These are phyloP conservation scores for Papiliotrema fonsecae DNA, from an alignment of 1,284 basidiomycete species.

Conservation along the genomic window DNA sequence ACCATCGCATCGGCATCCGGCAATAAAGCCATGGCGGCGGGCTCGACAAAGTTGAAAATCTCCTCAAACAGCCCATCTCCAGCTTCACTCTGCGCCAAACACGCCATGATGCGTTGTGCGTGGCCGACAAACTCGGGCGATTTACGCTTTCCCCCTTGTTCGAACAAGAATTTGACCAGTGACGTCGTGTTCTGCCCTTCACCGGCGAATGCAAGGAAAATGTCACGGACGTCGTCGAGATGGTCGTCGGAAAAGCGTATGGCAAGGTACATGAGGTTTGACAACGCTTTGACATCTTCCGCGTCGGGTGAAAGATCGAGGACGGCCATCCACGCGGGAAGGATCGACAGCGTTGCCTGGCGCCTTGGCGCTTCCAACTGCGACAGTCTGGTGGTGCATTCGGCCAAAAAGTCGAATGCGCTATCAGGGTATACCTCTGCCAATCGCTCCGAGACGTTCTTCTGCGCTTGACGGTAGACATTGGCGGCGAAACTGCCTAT, in stretches of 20 bases:
- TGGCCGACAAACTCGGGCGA: slow-evolving; percentile 72
- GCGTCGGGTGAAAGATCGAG: slow-evolving; percentile 57
- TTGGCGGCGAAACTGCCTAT: slow-evolving; percentile 68
- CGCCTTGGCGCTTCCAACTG: slow-evolving; percentile 57
- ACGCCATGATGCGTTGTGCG: slow-evolving; percentile 77
- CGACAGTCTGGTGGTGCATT: slow-evolving; percentile 69
- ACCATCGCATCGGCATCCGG: slow-evolving; percentile 67
- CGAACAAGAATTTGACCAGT: slow-evolving; percentile 75
- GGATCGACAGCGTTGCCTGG: slow-evolving; percentile 59
- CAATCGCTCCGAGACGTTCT: slow-evolving; percentile 68
- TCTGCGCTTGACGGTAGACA: slow-evolving; percentile 76
- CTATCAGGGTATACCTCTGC: slow-evolving; percentile 74
- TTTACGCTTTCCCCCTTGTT: slow-evolving; percentile 79
- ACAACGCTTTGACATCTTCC: slow-evolving; percentile 55
- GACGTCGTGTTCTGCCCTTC: slow-evolving; percentile 63
- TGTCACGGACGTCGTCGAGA: slow-evolving; percentile 73
- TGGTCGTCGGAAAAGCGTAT: slow-evolving; percentile 70
- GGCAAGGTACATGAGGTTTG: slow-evolving; percentile 80
- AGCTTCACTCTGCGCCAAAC: slow-evolving; percentile 70
- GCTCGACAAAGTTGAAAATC: slow-evolving; percentile 76
- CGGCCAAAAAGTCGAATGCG: slow-evolving; percentile 63
- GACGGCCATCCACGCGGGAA: slow-evolving; percentile 75
- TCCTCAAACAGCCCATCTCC: slow-evolving; percentile 75
- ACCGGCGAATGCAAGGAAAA: slow-evolving; percentile 64
- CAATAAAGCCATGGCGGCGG: slow-evolving; percentile 67